phyloP scores from a whole-genome alignment of 208 protist species.

The Trypanosoma melophagium region DNA sequence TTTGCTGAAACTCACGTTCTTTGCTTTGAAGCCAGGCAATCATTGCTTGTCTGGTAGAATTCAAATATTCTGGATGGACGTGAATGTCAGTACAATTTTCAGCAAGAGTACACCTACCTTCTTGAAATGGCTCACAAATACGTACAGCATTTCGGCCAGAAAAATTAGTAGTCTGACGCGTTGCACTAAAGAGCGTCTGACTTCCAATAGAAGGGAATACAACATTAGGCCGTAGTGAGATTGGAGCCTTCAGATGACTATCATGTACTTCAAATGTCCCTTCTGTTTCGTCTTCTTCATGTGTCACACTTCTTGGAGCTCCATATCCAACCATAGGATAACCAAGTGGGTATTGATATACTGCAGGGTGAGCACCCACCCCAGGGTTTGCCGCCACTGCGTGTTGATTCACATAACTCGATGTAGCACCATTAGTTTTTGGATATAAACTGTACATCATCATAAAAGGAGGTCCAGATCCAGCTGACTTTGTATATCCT shows the following conservation, averaged over 20 bases:
- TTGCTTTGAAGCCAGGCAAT: slow-evolving; percentile 49
- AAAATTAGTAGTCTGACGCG: slow-evolving; percentile 33
- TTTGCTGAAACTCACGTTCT: slow-evolving; percentile 65
- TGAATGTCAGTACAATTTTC: slow-evolving; percentile 66
- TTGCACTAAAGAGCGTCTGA: slow-evolving; percentile 48
- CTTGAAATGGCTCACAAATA: slow-evolving; percentile 66
- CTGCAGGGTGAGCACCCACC: not conserved
- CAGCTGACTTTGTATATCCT: not conserved
- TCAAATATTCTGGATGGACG: slow-evolving; percentile 55
- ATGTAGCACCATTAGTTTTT: slow-evolving; percentile 1
- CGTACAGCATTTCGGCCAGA: slow-evolving; percentile 41
- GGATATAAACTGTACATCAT: slow-evolving; percentile 19
- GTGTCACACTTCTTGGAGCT: not conserved
- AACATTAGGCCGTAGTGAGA: slow-evolving; percentile 42
- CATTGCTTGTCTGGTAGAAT: slow-evolving; percentile 50
- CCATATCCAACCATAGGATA: not conserved
- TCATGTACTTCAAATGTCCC: slow-evolving; percentile 65
- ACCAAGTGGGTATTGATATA: slow-evolving; percentile 5
- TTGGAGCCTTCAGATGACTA: slow-evolving; percentile 67
- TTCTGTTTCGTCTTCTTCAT: slow-evolving; percentile 23
- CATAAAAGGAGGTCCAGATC: slow-evolving; percentile 7
- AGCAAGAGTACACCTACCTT: slow-evolving; percentile 42
- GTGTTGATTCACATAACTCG: not conserved
- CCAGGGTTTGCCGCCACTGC: not conserved
- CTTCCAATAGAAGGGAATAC: slow-evolving; percentile 58